Percentiles rank a stretch among this genome's conserved stretches.
Evolutionary conservation across 495 filamentous ascomycete genomes (phyloP).

Genomic region (Talaromyces wortmannii): DNA sequence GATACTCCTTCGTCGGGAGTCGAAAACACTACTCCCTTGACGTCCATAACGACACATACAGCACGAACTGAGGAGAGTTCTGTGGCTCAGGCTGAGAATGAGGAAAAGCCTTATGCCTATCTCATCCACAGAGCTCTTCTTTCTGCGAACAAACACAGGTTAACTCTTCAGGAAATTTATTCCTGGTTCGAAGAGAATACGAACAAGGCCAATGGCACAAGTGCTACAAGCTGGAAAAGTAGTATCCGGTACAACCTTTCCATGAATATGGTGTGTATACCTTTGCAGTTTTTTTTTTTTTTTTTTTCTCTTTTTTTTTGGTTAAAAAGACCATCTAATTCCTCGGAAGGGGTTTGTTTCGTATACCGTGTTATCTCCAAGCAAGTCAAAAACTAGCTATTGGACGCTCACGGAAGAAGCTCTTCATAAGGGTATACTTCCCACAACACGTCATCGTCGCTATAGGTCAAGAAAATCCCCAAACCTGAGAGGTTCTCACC

Average conservation of each 20-base stretch:
- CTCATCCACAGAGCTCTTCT: slow-evolving; percentile 74
- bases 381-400: slow-evolving; percentile 51
- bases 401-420: slow-evolving; percentile 66
- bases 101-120: slow-evolving; percentile 69
- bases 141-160: slow-evolving; percentile 51
- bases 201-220: slow-evolving; percentile 56
- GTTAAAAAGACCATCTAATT: slow-evolving; percentile 9
- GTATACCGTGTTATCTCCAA: slow-evolving; percentile 37
- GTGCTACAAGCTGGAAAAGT: slow-evolving; percentile 87
- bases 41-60: neutral
- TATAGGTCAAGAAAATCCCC: slow-evolving; percentile 38
- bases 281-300: slow-evolving; percentile 2
- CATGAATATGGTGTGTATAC: slow-evolving; percentile 79
- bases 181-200: slow-evolving; percentile 83
- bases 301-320: slow-evolving; percentile 8
- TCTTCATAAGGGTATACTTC: slow-evolving; percentile 54
- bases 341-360: slow-evolving; percentile 56
- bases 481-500: slow-evolving; percentile 35
- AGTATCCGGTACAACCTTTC: slow-evolving; percentile 95
- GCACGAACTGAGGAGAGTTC: neutral
- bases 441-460: slow-evolving; percentile 68
- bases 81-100: slow-evolving; percentile 27
- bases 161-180: slow-evolving; percentile 85
- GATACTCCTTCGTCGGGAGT: neutral
- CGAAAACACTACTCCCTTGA: neutral